A percentile compares a stretch with the other conserved stretches of the same genome.
Evolutionary conservation across 2,329 filamentous ascomycete species (phyloP).

Genomic region (Xylaria hypoxylon): DNA sequence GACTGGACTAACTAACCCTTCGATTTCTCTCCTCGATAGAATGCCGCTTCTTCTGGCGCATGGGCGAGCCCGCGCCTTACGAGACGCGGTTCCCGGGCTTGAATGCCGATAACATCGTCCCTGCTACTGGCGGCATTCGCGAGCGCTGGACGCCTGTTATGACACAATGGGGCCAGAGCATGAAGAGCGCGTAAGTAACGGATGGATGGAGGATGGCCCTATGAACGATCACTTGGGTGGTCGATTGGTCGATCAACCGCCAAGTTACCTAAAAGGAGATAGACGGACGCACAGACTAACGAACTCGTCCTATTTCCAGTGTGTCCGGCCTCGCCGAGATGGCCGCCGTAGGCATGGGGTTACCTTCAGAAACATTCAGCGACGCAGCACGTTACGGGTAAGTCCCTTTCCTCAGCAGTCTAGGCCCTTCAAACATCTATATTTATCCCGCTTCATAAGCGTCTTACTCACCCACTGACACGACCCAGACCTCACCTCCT

Average conservation of each 20-base stretch:
- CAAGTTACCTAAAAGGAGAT: not conserved
- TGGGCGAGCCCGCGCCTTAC: constrained; percentile 66
- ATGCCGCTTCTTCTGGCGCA: constrained; percentile 73
- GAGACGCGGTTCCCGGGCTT: constrained; percentile 66
- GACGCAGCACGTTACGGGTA: constrained; percentile 68
- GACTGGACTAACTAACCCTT: too few species aligned
- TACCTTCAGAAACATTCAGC: constrained; percentile 65
- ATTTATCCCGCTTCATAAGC: not conserved
- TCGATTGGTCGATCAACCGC: not conserved
- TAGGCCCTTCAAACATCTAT: too few species aligned
- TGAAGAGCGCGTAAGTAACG: constrained; percentile 67
- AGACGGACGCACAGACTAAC: constrained; percentile 16
- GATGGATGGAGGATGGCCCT: not conserved
- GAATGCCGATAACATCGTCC: constrained; percentile 67
- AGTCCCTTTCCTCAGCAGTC: constrained; percentile 27
- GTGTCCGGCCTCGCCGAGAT: constrained; percentile 69
- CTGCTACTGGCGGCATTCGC: constrained; percentile 61
- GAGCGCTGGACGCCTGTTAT: constrained; percentile 66
- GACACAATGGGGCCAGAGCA: constrained; percentile 68
- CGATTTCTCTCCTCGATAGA: constrained; percentile 44
- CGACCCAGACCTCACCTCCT: constrained; percentile 66
- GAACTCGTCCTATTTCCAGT: constrained; percentile 7
- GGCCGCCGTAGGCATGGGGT: constrained; percentile 66
- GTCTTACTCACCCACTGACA: not conserved
- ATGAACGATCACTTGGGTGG: not conserved